Base-by-base conservation (phyloP, 371 early-diverging fungal species). In the Rhizopus microsporus region DNA sequence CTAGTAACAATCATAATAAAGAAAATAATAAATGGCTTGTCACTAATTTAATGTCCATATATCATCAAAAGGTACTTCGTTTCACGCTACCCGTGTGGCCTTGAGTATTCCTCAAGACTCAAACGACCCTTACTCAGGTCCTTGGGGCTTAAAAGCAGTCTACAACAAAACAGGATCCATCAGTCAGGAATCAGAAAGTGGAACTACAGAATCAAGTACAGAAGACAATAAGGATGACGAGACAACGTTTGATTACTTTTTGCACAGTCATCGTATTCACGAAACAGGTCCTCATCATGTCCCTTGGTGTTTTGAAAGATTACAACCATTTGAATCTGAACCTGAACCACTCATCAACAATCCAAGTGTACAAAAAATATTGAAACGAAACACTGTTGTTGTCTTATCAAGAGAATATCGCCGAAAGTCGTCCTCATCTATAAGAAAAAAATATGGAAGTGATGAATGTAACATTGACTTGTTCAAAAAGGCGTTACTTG, bases 371-470 rank as follows among this genome's bases (percentile, higher is more conserved):
- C 75, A 74, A 23, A 67, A 76, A 29, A 79, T 85, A 23, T 62
- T 85, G 15, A 74, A 72, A 9, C 70, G 82, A 37, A 75, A 74
- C 44, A 60, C 76, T n/a, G 68, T 73, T 9, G 81, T 85, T 4
- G 79, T 83, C 6, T 50, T 85, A 16, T 81, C 83, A 0, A 71
- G 85, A 47, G 85, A 85, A 55, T 85, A 83, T 49, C 59, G 77
- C 9, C 62, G 62, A 63, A 62, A 45, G 47, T 75, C 72, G 8
- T 53, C 60, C 3, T 46, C 46, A 23, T 45, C 23, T n/a, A 42
- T 37, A 7, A 57, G 48, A 9, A 54, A 56, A 38, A 51, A 65
- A 8, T 60, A 51, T 42, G 56, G 51, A 6, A 54, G 42, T 33
- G 68, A 69, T 45, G 63, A 67, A 23, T 56, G 47, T 12, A 56